These are phyloP conservation scores for Jimgerdemannia flammicorona DNA, from an alignment of 192 early-diverging fungal genomes.

Conservation along the genomic window DNA sequence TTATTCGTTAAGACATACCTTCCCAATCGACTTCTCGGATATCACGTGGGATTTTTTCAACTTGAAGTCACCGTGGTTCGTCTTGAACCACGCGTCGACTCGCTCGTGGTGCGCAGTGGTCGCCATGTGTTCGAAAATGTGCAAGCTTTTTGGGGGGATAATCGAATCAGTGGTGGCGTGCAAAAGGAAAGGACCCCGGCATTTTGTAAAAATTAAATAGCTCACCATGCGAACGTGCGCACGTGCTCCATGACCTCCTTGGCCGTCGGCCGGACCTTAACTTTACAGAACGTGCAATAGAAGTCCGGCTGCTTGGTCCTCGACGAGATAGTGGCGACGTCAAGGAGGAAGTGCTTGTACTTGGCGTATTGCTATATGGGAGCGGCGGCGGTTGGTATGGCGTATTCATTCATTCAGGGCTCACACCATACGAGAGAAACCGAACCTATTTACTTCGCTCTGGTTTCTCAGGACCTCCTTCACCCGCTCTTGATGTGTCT, in stretches of 20 bases:
- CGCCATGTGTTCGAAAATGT: not conserved
- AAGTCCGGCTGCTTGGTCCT: not conserved
- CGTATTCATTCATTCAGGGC: not conserved
- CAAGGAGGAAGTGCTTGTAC: not conserved
- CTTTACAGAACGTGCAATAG: not conserved
- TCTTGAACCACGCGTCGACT: not conserved
- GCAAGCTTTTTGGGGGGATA: not conserved
- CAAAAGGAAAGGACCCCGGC: not conserved
- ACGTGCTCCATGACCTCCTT: not conserved
- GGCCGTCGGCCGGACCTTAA: not conserved
- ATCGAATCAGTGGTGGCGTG: not conserved
- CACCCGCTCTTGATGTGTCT: not conserved
- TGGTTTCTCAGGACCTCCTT: not conserved
- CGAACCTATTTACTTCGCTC: not conserved
- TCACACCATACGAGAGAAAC: not conserved
- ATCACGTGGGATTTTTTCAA: not conserved
- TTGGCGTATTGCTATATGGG: not conserved
- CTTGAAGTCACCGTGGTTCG: not conserved
- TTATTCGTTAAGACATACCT: not conserved
- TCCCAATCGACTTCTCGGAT: not conserved
- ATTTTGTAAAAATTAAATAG: not conserved
- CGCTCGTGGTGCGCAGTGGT: not conserved
- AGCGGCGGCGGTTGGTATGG: no score
- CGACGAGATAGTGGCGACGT: not conserved
- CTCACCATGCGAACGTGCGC: not conserved